Evolutionary conservation across 2,329 filamentous ascomycete species (phyloP).

Genomic region (Teratosphaeria epicoccoides): DNA sequence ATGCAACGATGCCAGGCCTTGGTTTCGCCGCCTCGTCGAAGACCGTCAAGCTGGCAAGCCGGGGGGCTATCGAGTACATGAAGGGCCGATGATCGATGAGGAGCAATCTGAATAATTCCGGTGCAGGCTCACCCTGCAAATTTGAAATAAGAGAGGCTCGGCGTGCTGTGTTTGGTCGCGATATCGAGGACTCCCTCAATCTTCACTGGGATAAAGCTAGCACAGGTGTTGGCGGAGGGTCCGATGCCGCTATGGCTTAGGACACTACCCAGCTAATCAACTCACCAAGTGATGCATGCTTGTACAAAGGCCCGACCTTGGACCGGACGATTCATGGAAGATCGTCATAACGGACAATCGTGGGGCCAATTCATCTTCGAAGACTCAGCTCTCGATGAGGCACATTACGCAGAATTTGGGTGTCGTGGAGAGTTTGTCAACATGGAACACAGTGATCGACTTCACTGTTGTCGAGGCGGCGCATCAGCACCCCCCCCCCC

Average conservation of each 20-base stretch:
- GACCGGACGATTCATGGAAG: neutral
- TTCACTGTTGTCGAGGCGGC: neutral
- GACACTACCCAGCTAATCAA: neutral
- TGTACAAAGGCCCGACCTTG: neutral
- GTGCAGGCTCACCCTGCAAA: too few species aligned
- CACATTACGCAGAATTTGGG: constrained; percentile 3
- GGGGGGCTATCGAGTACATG: too few species aligned
- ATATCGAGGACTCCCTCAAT: too few species aligned
- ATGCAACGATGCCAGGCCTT: too few species aligned
- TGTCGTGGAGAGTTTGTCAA: neutral
- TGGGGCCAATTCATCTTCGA: constrained; percentile 6
- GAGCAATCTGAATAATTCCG: too few species aligned
- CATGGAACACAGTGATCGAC: neutral
- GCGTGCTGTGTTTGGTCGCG: too few species aligned
- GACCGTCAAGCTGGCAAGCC: too few species aligned
- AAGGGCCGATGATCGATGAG: too few species aligned
- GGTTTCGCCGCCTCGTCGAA: too few species aligned
- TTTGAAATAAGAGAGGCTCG: too few species aligned
- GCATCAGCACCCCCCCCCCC: neutral
- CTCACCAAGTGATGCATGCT: neutral
- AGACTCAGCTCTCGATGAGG: constrained; percentile 3
- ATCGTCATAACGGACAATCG: constrained; percentile 16
- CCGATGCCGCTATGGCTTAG: neutral
- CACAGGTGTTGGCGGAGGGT: neutral
- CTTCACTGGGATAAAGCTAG: too few species aligned